A percentile compares a stretch with the other conserved stretches of the same genome.
Conservation (phyloP, 106 monocot species). For the Dendrobium officinale region DNA sequence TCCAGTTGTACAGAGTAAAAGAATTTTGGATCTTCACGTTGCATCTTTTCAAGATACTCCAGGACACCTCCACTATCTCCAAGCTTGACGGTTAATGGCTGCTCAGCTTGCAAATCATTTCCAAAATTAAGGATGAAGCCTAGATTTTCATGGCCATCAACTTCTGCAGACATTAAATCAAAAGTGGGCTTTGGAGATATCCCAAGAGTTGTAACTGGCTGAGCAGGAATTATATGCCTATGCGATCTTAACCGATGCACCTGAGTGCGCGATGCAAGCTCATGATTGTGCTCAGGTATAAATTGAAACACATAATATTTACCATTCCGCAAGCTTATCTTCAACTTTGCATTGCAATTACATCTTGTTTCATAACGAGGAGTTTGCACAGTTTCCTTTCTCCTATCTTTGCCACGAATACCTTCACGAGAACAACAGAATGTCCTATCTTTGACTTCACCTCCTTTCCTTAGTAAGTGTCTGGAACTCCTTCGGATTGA, state of each 20-base stretch:
- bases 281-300: conserved; percentile 13
- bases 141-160: conserved; percentile 13
- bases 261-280: conserved; percentile 8
- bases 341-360: conserved; percentile 13
- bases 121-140: conserved; percentile 12
- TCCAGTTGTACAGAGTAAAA: conserved; percentile 9
- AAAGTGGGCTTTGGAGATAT: conserved; percentile 8
- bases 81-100: background rate
- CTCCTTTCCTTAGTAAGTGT: conserved; percentile 1
- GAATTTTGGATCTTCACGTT: conserved; percentile 8
- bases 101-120: background rate
- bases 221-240: conserved; percentile 4
- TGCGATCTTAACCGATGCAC: conserved; percentile 12
- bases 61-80: conserved; percentile 3
- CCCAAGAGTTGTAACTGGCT: background rate
- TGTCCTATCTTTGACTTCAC: conserved; percentile 4
- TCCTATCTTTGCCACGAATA: conserved; percentile 11
- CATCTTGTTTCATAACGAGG: conserved; percentile 13
- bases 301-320: conserved; percentile 13
- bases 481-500: conserved; percentile 8
- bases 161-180: conserved; percentile 9
- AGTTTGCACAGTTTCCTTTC: conserved; percentile 8
- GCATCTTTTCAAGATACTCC: conserved; percentile 11
- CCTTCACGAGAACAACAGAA: conserved; percentile 19
- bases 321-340: conserved; percentile 5